Percentiles rank a stretch among this genome's conserved stretches.
Evolutionary conservation across 257 asterid genomes (phyloP).

Genomic region (Galeopsis tetrahit): DNA sequence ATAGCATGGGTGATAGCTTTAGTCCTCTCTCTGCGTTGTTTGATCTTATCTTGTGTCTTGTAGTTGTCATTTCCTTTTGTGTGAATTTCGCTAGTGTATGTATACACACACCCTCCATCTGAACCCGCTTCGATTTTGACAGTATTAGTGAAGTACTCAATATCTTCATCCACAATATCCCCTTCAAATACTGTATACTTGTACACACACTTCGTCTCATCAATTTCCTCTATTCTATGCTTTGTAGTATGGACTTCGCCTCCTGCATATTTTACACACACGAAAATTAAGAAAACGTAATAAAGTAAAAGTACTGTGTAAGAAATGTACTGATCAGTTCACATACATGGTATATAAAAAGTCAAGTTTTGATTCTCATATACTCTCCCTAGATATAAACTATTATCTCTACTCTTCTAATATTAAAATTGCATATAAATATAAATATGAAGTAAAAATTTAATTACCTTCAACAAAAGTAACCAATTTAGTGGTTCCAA

Average conservation of each 20-base stretch:
- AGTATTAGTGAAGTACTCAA: neutral
- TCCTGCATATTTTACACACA: neutral
- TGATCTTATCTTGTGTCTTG: constrained; percentile 38
- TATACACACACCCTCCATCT: constrained; percentile 44
- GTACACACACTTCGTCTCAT: neutral
- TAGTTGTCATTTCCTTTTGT: constrained; percentile 36
- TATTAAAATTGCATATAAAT: too few relatives aligned
- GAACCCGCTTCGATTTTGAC: neutral
- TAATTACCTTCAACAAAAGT: neutral
- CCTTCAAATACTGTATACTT: constrained; percentile 16
- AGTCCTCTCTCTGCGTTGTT: constrained; percentile 38
- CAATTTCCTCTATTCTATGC: neutral
- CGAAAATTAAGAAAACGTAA: too few relatives aligned
- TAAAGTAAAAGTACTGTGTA: too few relatives aligned
- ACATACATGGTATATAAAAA: too few relatives aligned
- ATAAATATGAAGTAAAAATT: neutral
- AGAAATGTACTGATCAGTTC: too few relatives aligned
- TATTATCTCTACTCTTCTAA: too few relatives aligned
- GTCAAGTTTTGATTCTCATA: too few relatives aligned
- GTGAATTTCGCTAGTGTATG: constrained; percentile 36
- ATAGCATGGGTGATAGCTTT: constrained; percentile 31
- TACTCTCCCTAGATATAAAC: too few relatives aligned
- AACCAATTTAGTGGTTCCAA: constrained; percentile 1
- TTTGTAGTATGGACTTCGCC: neutral
- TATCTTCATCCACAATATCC: neutral